phyloP scores from a whole-genome alignment of 129 eudicot genomes.

The Flaveria trinervia region DNA sequence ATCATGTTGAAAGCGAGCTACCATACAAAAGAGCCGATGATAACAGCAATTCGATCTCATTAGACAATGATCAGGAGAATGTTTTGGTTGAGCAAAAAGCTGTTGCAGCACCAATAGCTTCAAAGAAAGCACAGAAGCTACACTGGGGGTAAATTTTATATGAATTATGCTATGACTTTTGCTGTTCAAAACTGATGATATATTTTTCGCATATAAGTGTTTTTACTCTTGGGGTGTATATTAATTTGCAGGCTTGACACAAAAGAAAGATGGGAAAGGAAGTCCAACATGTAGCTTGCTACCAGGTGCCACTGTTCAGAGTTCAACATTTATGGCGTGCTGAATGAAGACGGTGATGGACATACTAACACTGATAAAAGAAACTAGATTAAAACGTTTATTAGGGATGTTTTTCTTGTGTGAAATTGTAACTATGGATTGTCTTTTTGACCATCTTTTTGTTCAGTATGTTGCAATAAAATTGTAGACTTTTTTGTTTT shows the following conservation, averaged over 20 bases:
- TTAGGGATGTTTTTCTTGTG: slow-evolving; percentile 17
- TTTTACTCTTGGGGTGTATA: slow-evolving; percentile 15
- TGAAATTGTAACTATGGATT: not conserved
- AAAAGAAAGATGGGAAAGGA: slow-evolving; percentile 95
- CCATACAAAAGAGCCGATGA: slow-evolving; percentile 26
- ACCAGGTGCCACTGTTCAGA: not conserved
- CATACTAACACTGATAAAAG: not conserved
- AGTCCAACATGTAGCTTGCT: slow-evolving; percentile 75
- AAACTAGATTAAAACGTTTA: not conserved
- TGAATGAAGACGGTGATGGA: slow-evolving; percentile 10
- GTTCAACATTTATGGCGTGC: not conserved
- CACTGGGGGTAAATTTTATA: slow-evolving; percentile 63
- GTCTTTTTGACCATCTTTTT: not conserved
- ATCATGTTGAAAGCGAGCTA: slow-evolving; percentile 19
- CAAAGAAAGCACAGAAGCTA: slow-evolving; percentile 60
- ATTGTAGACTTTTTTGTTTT: not conserved
- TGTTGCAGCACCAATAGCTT: slow-evolving; percentile 23
- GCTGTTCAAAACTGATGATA: not conserved
- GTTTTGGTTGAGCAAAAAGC: slow-evolving; percentile 23
- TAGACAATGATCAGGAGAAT: slow-evolving; percentile 12
- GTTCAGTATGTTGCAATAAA: not conserved
- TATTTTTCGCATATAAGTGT: not conserved
- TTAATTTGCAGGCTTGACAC: slow-evolving; percentile 68
- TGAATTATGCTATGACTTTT: not conserved
- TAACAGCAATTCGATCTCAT: slow-evolving; percentile 18